phyloP scores from a whole-genome alignment of 2,329 filamentous ascomycete species.

The Metarhizium guizhouense region DNA sequence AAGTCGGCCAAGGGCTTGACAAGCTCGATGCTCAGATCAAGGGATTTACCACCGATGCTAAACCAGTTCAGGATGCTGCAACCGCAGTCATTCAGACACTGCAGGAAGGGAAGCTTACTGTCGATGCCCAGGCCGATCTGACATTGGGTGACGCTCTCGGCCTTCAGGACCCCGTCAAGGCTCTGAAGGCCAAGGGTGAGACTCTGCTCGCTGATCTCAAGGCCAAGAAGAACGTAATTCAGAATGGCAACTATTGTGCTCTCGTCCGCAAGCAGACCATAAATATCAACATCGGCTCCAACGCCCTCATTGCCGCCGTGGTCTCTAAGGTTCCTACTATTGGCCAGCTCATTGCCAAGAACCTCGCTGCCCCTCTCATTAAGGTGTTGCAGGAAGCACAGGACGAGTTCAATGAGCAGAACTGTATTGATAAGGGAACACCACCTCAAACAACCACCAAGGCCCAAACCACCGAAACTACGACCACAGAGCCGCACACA shows the following conservation, averaged over 20 bases:
- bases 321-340: neutral
- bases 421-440: constrained; percentile 2
- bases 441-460: neutral
- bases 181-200: neutral
- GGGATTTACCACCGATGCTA: neutral
- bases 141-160: neutral
- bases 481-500: no score
- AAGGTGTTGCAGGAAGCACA: neutral
- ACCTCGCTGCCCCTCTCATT: neutral
- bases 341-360: neutral
- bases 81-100: constrained; percentile 1
- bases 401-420: constrained; percentile 1
- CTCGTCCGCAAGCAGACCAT: neutral
- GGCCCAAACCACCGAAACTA: no score
- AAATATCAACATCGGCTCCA: neutral
- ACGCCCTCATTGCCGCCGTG: neutral
- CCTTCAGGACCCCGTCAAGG: neutral
- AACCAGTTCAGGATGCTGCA: neutral
- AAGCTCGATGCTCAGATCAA: neutral
- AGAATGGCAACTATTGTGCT: constrained; percentile 1
- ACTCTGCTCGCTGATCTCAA: neutral
- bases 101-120: neutral
- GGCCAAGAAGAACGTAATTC: constrained; percentile 1
- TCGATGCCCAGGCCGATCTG: neutral
- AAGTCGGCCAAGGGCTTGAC: neutral